phyloP scores from a whole-genome alignment of 2,329 filamentous ascomycete genomes.

The Colletotrichum sp. region DNA sequence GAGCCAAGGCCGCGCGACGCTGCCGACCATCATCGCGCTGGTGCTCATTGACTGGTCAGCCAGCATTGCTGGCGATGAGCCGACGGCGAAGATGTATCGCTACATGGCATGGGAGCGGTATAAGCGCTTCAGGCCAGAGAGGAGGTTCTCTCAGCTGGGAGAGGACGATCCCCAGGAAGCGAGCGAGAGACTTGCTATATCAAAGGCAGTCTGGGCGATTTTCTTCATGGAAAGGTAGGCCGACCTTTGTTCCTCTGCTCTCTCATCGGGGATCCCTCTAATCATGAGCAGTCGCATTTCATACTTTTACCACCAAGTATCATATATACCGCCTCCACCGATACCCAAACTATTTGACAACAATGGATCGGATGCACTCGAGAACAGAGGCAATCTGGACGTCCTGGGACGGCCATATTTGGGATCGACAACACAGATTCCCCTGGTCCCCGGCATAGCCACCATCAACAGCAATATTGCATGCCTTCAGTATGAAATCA shows the following conservation, averaged over 20 bases:
- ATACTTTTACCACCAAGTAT: conserved; percentile 3
- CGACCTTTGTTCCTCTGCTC: not conserved
- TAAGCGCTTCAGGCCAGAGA: conserved; percentile 8
- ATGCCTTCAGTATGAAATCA: conserved; percentile 5
- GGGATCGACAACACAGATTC: not conserved
- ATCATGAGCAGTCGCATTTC: not conserved
- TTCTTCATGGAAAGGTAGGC: conserved; percentile 16
- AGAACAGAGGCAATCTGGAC: conserved; percentile 3
- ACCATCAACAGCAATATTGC: not conserved
- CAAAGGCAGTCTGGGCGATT: conserved; percentile 4
- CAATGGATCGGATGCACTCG: not conserved
- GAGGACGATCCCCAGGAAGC: not conserved
- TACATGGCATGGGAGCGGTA: conserved; percentile 20
- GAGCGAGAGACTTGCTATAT: not conserved
- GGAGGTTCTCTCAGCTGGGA: not conserved
- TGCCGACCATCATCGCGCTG: conserved; percentile 10
- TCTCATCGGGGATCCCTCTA: fast-evolving
- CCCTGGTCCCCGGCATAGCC: not conserved
- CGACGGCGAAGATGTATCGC: conserved; percentile 12
- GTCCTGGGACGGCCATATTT: not conserved
- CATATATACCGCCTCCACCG: conserved; percentile 7
- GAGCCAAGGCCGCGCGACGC: conserved; percentile 9
- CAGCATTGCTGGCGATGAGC: conserved; percentile 14
- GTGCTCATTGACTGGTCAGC: conserved; percentile 8
- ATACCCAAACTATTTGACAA: conserved; percentile 12